Conservation (phyloP, 495 filamentous ascomycete species). For the Lophium mytilinum region DNA sequence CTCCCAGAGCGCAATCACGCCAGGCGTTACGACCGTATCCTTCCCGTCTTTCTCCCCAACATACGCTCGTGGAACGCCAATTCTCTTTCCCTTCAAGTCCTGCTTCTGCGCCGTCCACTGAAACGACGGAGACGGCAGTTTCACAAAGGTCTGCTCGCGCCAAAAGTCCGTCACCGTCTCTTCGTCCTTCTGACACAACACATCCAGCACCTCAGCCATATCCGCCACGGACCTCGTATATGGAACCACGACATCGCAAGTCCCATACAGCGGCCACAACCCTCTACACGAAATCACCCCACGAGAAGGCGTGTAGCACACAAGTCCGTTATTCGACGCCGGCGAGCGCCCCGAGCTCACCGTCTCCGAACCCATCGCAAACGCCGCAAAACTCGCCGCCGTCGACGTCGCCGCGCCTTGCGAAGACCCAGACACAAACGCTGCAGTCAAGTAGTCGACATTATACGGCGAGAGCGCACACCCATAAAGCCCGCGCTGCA, state of each 20-base stretch:
- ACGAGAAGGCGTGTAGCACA: constrained; percentile 33
- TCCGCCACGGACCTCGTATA: constrained; percentile 29
- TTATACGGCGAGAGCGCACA: constrained; percentile 34
- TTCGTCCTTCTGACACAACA: constrained; percentile 22
- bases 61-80: constrained; percentile 31
- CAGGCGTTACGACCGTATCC: constrained; percentile 6
- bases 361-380: constrained; percentile 30
- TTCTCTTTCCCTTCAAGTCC: constrained; percentile 23
- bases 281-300: constrained; percentile 30
- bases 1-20: constrained; percentile 28
- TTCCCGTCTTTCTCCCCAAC: constrained; percentile 26
- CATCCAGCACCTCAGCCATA: constrained; percentile 28
- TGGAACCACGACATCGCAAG: constrained; percentile 33
- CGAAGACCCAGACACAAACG: constrained; percentile 33
- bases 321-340: constrained; percentile 32
- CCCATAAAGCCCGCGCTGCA: constrained; percentile 32
- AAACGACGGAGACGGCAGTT: constrained; percentile 8
- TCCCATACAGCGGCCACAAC: constrained; percentile 33
- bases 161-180: constrained; percentile 30
- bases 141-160: constrained; percentile 28
- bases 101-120: neutral
- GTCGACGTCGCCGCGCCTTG: constrained; percentile 30
- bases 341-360: constrained; percentile 29
- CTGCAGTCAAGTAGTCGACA: constrained; percentile 29
- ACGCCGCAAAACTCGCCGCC: constrained; percentile 31